Evolutionary conservation across 2,329 filamentous ascomycete species (phyloP).

Genomic region (Calonectria naviculata): DNA sequence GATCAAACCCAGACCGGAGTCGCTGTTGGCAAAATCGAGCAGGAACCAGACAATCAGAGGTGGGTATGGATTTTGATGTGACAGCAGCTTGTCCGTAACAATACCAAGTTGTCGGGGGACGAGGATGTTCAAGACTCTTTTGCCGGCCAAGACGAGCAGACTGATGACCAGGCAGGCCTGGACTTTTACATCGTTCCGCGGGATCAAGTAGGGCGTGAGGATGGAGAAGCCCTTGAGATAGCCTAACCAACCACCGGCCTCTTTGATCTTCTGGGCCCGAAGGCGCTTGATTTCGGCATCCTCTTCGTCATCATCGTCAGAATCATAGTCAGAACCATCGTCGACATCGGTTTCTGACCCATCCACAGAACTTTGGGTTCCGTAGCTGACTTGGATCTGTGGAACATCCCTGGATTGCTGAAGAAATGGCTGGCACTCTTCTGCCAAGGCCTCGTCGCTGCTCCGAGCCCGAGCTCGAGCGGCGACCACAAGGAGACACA

Average conservation of each 20-base stretch:
- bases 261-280: slow-evolving; percentile 39
- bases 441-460: not conserved
- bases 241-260: slow-evolving; percentile 45
- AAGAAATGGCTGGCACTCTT: slow-evolving; percentile 31
- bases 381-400: slow-evolving; percentile 15
- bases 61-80: slow-evolving; percentile 30
- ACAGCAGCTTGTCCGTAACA: slow-evolving; percentile 43
- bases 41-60: slow-evolving; percentile 33
- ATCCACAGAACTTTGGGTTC: slow-evolving; percentile 12
- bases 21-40: slow-evolving; percentile 22
- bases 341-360: not conserved
- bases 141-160: slow-evolving; percentile 33
- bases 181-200: slow-evolving; percentile 43
- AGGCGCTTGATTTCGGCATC: slow-evolving; percentile 40
- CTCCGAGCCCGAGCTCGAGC: not conserved
- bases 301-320: slow-evolving; percentile 31
- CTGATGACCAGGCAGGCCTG: slow-evolving; percentile 42
- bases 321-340: not conserved
- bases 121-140: slow-evolving; percentile 43
- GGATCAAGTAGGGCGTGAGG: slow-evolving; percentile 45
- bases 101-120: slow-evolving; percentile 46
- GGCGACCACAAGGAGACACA: slow-evolving; percentile 4
- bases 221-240: slow-evolving; percentile 45
- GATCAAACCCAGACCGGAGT: slow-evolving; percentile 27
- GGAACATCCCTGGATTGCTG: not conserved